Evolutionary conservation across 208 protist genomes (phyloP), one percentile per base, ranked within the genome.

Genomic region (Trypanosoma platydactyli): DNA sequence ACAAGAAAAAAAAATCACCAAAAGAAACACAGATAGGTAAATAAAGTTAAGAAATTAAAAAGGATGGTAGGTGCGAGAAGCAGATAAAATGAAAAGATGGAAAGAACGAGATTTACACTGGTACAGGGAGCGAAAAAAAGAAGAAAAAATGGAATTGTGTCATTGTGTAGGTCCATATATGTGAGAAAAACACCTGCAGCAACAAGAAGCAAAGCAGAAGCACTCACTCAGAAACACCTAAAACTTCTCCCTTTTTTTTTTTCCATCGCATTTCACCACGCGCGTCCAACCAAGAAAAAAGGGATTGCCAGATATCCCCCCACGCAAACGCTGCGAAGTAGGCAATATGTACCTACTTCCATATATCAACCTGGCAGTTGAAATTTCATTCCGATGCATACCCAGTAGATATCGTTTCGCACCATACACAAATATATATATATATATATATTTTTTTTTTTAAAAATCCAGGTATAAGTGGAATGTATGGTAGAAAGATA

Each of bases 1-100:
- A 35, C 11, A 59, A 59, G 42, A 35, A 59, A 59, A 59, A 59
- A 59, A 63, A 20, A 60, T 16, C 13, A 45, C 5, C 29, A 59
- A 18, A 59, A 46, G 18, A 44, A 59, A 20, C 13, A n/a, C 24
- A 44, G 38, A 45, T 5, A 44, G 11, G 42, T 30, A 49, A 11
- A 24, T 27, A 12, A 38, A 38, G 3, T 38, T 38, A 38, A 9
- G 33, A 11, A 9, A 11, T 9, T 9, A 38, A 38, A 11, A 38
- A 38, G 33, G 33, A 3, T 3, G 33, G 33, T 38, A 9, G 33
- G 33, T 9, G n/a, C n/a, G n/a, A 38, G 9, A 56, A 3, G 51
- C 5, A 2, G 29, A 30, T 3, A 56, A 56, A 35, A 58, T 12
- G 42, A 35, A 58, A 16, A 58, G 16, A 24, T 12, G 20, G 35